Evolutionary conservation across 192 early-diverging fungal species (phyloP).

Genomic region (Thamnidium elegans): DNA sequence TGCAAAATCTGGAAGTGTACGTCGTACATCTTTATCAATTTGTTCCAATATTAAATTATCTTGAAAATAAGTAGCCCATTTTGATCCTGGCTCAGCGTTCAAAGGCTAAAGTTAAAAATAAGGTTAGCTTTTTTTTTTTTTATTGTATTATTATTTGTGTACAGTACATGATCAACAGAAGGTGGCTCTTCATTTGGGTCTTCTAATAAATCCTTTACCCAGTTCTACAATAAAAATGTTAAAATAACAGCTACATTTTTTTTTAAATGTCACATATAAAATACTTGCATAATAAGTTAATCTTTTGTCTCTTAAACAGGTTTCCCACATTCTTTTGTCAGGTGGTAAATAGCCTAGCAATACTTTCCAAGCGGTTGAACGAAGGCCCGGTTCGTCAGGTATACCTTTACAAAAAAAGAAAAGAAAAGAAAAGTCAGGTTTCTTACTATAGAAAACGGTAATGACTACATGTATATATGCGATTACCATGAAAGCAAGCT

Average conservation of each 20-base stretch:
- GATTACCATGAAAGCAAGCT: conserved; percentile 55
- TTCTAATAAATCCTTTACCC: conserved; percentile 62
- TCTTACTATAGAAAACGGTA: neutral
- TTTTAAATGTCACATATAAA: neutral
- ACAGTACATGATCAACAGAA: conserved; percentile 40
- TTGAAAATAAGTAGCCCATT: conserved; percentile 51
- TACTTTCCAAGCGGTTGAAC: conserved; percentile 67
- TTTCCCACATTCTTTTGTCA: conserved; percentile 60
- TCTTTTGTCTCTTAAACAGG: conserved; percentile 45
- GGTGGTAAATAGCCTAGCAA: conserved; percentile 65
- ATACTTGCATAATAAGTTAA: conserved; percentile 58
- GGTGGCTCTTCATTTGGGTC: conserved; percentile 49
- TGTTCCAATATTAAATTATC: conserved; percentile 63
- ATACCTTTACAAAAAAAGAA: conserved; percentile 48
- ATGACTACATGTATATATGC: neutral
- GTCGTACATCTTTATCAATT: conserved; percentile 73
- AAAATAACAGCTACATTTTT: neutral
- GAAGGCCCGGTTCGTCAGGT: conserved; percentile 63
- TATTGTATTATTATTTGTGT: neutral
- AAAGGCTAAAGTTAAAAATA: neutral
- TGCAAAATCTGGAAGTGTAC: conserved; percentile 71
- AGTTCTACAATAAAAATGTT: conserved; percentile 22
- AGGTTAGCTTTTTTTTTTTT: neutral
- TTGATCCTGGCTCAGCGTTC: conserved; percentile 42
- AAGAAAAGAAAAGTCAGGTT: no score